These are phyloP conservation scores for Grosmannia serpens DNA, from an alignment of 2,329 filamentous ascomycete species.

Conservation along the genomic window DNA sequence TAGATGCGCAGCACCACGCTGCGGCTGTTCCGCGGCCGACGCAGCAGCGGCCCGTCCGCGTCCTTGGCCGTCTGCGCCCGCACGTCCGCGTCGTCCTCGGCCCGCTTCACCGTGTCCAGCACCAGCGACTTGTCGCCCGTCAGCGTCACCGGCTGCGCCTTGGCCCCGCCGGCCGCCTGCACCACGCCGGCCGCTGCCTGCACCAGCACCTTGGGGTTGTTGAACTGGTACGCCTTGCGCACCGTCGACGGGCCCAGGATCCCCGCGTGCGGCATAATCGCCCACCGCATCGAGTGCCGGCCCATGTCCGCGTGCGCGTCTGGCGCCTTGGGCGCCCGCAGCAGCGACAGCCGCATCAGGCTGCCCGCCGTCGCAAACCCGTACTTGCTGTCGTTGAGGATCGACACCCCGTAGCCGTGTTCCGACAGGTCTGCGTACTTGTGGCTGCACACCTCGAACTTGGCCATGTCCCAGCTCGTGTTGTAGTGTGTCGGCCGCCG, in stretches of 20 bases:
- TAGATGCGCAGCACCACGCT: constrained; percentile 80
- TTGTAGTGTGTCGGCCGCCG: constrained; percentile 94
- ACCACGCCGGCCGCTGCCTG: constrained; percentile 9
- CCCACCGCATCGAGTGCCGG: constrained; percentile 52
- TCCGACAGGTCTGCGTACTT: constrained; percentile 64
- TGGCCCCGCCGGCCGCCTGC: constrained; percentile 22
- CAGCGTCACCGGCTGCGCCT: constrained; percentile 48
- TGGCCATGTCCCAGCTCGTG: constrained; percentile 76
- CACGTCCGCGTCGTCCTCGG: constrained; percentile 74
- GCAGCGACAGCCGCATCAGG: constrained; percentile 54
- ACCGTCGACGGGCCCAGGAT: constrained; percentile 44
- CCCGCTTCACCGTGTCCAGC: constrained; percentile 84
- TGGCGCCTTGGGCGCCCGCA: constrained; percentile 56
- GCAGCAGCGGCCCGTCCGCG: constrained; percentile 15
- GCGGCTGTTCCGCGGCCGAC: constrained; percentile 56
- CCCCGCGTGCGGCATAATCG: constrained; percentile 52
- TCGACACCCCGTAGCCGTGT: constrained; percentile 54
- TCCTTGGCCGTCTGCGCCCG: constrained; percentile 36
- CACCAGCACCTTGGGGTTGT: constrained; percentile 41
- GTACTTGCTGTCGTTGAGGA: constrained; percentile 60
- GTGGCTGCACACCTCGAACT: constrained; percentile 68
- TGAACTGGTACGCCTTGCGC: constrained; percentile 54
- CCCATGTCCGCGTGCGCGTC: constrained; percentile 62
- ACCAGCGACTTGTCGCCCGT: constrained; percentile 57
- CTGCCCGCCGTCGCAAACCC: constrained; percentile 57